A percentile compares a stretch with the other conserved stretches of the same genome.
phyloP scores from a whole-genome alignment of 2,329 filamentous ascomycete genomes.

The Lomentospora prolificans region DNA sequence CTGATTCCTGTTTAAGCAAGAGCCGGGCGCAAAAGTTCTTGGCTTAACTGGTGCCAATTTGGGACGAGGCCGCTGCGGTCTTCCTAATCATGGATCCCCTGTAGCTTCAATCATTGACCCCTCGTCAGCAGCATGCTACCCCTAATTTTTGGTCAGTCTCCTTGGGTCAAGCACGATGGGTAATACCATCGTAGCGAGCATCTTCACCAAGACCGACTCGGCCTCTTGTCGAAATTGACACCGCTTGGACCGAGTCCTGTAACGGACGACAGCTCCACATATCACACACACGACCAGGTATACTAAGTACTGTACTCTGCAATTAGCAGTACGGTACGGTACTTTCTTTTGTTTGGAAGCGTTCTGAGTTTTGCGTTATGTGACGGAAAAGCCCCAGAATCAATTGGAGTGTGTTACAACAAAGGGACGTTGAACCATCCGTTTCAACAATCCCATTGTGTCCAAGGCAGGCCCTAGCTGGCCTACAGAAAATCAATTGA shows the following conservation, averaged over 20 bases:
- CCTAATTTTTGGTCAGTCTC: background rate
- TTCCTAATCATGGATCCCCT: background rate
- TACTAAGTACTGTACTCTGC: no score
- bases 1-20: background rate
- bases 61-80: background rate
- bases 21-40: background rate
- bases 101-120: background rate
- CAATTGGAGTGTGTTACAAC: no score
- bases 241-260: background rate
- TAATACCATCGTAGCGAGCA: background rate
- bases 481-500: no score
- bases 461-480: no score
- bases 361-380: background rate
- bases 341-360: background rate
- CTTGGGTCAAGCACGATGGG: no score
- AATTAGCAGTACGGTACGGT: background rate
- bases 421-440: no score
- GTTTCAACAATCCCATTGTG: no score
- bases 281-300: background rate
- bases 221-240: background rate
- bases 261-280: background rate
- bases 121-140: background rate
- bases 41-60: background rate
- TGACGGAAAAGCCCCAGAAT: background rate
- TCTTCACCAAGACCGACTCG: background rate